Evolutionary conservation across 306 rosid genomes (phyloP), one percentile per base, ranked within the genome.

Genomic region (Cucurbita ficifolia): DNA sequence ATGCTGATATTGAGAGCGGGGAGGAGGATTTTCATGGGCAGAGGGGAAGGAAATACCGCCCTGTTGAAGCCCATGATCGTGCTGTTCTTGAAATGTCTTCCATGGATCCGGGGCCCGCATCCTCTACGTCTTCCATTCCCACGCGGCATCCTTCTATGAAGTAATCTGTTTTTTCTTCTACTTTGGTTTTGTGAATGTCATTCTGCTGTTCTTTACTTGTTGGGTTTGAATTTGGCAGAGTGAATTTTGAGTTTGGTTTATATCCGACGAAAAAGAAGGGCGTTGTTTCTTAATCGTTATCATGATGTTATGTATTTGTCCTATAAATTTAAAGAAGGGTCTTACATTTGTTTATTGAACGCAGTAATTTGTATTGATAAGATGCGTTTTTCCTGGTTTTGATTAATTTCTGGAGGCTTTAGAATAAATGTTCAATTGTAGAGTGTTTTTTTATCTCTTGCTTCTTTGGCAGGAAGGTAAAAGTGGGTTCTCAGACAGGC

Each of bases 41-140:
- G 79, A 76, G 79, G 11, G 97, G 92, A 33, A 86, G 96, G 78
- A 83, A 89, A 88, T 95, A 95, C 61, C 87, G 96, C 18, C 96
- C 99, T 0, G 99, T 95, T 0, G 84, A 91, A 84, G 96, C 84
- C 72, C 81, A 88, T 74, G 97, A 95, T 91, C 97, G 97, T 19
- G 97, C 96, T 16, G 99, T 95, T 52, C 96, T 95, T 68, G 91
- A 95, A 81, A 95, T 95, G 99, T 91, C 99, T 69, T 78, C 97
- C 43, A 82, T 95, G 72, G 97, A 89, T 87, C 96, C 89, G 68
- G 91, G 97, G 60, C 84, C 98, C 36, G 80, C 97, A 51, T 88
- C 98, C 43, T 82, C 97, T 7, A 80, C 96, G 7, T 76, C 96
- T 36, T 64, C 88, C 6, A 4, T 79, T 51, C 56, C 84, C 38